These are phyloP conservation scores for Ilex aquifolium DNA, from an alignment of 257 asterid species.

Conservation along the genomic window DNA sequence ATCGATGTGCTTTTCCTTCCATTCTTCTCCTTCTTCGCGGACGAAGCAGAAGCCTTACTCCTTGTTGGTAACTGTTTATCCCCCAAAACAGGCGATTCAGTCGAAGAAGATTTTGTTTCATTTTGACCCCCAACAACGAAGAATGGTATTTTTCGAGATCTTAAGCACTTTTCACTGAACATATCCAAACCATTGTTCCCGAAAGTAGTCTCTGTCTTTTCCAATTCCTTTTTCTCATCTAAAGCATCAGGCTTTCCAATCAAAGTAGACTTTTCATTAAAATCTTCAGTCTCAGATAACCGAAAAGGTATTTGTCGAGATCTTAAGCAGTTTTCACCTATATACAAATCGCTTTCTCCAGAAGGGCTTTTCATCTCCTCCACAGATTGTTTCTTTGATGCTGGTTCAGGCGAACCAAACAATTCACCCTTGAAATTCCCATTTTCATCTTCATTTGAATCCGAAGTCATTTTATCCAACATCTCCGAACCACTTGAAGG, in stretches of 20 bases:
- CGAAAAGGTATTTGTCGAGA: slow-evolving; percentile 27
- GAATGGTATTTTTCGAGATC: slow-evolving; percentile 36
- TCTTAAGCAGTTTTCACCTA: slow-evolving; percentile 26
- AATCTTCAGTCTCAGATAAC: not conserved
- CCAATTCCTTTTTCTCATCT: not conserved
- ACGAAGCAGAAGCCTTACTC: not conserved
- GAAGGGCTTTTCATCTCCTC: not conserved
- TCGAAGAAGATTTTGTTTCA: slow-evolving; percentile 6
- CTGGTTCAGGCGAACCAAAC: slow-evolving; percentile 25
- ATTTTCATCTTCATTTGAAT: slow-evolving; percentile 8
- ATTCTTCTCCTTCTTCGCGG: not conserved
- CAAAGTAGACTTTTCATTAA: slow-evolving; percentile 4
- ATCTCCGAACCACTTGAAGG: no score
- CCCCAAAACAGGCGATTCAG: slow-evolving; percentile 10
- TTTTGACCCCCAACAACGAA: slow-evolving; percentile 13
- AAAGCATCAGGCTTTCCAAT: slow-evolving; percentile 1
- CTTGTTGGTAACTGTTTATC: slow-evolving; percentile 7
- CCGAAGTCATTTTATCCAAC: slow-evolving; percentile 13
- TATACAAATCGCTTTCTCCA: slow-evolving; percentile 11
- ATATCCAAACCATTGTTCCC: slow-evolving; percentile 18
- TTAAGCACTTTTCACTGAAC: slow-evolving; percentile 31
- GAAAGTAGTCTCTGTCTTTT: not conserved
- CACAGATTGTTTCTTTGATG: slow-evolving; percentile 5
- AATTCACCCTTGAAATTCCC: slow-evolving; percentile 14
- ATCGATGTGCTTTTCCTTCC: slow-evolving; percentile 22